phyloP scores from a whole-genome alignment of 495 filamentous ascomycete species.

The Hyphodiscus hymeniophilus region DNA sequence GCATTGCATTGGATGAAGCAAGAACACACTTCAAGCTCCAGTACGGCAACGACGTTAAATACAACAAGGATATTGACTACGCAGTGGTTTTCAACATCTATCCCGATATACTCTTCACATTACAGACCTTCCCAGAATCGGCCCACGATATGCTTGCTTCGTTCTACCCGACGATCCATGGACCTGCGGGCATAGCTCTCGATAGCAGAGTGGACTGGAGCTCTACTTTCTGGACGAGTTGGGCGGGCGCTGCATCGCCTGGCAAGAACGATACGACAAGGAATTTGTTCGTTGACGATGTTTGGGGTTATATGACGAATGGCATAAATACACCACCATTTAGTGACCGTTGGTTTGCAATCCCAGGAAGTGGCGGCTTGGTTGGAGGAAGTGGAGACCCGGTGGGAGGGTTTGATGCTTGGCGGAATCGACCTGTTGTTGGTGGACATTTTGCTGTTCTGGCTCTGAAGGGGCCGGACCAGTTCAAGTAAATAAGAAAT shows the following conservation, averaged over 20 bases:
- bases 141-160: constrained; percentile 70
- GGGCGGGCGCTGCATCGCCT: constrained; percentile 56
- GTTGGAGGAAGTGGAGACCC: background rate
- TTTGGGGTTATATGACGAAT: constrained; percentile 38
- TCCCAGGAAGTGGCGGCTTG: background rate
- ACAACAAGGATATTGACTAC: background rate
- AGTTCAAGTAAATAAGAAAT: no score
- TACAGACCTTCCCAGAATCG: constrained; percentile 54
- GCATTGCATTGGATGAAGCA: constrained; percentile 26
- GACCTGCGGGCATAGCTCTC: constrained; percentile 71
- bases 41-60: background rate
- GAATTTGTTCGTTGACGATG: constrained; percentile 49
- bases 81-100: constrained; percentile 71
- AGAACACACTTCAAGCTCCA: constrained; percentile 38
- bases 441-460: constrained; percentile 48
- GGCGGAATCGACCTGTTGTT: constrained; percentile 37
- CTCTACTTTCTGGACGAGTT: constrained; percentile 76
- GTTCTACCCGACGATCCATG: constrained; percentile 69
- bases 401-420: background rate
- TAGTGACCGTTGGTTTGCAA: constrained; percentile 35
- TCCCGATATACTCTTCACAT: constrained; percentile 65
- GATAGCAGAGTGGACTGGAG: constrained; percentile 48
- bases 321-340: constrained; percentile 38
- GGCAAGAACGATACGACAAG: constrained; percentile 36
- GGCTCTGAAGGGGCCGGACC: constrained; percentile 14